A percentile compares a stretch with the other conserved stretches of the same genome.
These are phyloP conservation scores for Stemphylium vesicarium DNA, from an alignment of 2,329 filamentous ascomycete species.

Conservation along the genomic window DNA sequence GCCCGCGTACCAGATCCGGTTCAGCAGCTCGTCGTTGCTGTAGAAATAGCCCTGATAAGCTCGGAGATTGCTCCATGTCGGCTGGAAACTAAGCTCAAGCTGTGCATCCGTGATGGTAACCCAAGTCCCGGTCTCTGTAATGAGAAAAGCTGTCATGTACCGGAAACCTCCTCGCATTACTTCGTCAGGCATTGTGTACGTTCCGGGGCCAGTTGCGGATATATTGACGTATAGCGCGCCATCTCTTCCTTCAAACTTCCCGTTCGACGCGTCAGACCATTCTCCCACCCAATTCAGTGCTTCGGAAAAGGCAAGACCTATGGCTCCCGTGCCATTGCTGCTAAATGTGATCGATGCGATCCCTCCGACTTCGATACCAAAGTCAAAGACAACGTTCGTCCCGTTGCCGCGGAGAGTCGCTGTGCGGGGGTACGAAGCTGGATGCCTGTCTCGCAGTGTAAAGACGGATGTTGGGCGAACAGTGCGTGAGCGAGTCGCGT, in stretches of 20 bases:
- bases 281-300: constrained; percentile 53
- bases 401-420: constrained; percentile 54
- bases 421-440: constrained; percentile 36
- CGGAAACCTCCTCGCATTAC: constrained; percentile 60
- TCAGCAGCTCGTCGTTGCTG: constrained; percentile 54
- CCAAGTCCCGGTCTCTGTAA: constrained; percentile 44
- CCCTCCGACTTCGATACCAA: constrained; percentile 65
- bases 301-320: constrained; percentile 53
- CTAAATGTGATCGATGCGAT: constrained; percentile 60
- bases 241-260: constrained; percentile 48
- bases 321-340: constrained; percentile 44
- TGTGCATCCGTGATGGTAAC: constrained; percentile 49
- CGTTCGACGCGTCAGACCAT: constrained; percentile 53
- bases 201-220: constrained; percentile 39
- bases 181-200: constrained; percentile 53
- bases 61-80: constrained; percentile 55
- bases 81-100: constrained; percentile 57
- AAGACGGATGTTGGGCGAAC: constrained; percentile 57
- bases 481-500: constrained; percentile 60
- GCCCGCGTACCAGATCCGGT: constrained; percentile 64
- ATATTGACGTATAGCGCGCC: constrained; percentile 57
- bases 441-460: constrained; percentile 35
- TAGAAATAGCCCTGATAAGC: constrained; percentile 50
- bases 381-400: constrained; percentile 64
- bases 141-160: constrained; percentile 58